Conservation (phyloP, 2,329 filamentous ascomycete species). For the Talaromyces sp. region DNA sequence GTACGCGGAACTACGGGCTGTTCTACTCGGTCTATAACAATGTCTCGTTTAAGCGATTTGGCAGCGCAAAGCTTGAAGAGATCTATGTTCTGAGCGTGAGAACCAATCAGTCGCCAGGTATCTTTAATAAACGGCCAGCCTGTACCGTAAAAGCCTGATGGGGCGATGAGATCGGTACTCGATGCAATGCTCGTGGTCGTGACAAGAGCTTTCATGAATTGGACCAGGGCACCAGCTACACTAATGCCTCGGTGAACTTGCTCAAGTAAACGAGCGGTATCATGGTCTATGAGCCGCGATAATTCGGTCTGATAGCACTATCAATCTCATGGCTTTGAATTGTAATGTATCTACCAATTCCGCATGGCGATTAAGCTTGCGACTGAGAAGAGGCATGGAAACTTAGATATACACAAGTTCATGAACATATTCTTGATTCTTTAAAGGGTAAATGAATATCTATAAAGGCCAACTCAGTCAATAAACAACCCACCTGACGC, state of each 20-base stretch:
- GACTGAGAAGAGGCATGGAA: no score
- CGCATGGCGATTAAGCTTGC: no score
- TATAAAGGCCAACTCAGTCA: not conserved
- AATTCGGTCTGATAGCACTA: not conserved
- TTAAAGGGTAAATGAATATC: no score
- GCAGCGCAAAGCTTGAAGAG: constrained; percentile 1
- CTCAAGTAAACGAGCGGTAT: not conserved
- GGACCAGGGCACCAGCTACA: not conserved
- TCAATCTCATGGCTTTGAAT: no score
- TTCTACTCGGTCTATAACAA: no score
- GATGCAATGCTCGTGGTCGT: not conserved
- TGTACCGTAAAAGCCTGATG: constrained; percentile 2
- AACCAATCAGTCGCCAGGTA: not conserved
- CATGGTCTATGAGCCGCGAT: constrained; percentile 1
- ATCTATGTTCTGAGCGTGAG: not conserved
- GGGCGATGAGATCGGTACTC: not conserved
- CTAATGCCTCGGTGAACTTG: not conserved
- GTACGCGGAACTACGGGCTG: not conserved
- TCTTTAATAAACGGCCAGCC: not conserved
- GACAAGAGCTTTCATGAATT: not conserved
- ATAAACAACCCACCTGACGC: not conserved
- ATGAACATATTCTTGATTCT: no score
- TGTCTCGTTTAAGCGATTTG: not conserved
- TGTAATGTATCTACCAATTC: no score
- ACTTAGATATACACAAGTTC: no score